A percentile compares a stretch with the other conserved stretches of the same genome.
Evolutionary conservation across 768 basidiomycete genomes (phyloP).

Genomic region (Coprinellus micaceus): DNA sequence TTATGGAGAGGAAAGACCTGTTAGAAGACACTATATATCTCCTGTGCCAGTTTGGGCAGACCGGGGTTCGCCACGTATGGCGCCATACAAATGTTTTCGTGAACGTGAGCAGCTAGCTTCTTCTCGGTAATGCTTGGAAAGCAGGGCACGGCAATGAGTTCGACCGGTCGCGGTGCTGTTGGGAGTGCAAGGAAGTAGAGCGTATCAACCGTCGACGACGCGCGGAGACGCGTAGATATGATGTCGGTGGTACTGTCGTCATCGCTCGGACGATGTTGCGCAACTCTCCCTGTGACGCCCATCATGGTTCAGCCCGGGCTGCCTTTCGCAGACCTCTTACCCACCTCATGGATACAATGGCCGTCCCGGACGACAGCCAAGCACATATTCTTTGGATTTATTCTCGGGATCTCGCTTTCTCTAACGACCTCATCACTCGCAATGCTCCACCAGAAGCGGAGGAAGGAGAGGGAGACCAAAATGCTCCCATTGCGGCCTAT

Average conservation of each 20-base stretch:
- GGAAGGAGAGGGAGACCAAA: slow-evolving; percentile 38
- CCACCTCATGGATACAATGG: slow-evolving; percentile 31
- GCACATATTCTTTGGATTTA: slow-evolving; percentile 42
- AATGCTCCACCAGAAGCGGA: slow-evolving; percentile 48
- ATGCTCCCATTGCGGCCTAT: slow-evolving; percentile 53
- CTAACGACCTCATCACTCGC: slow-evolving; percentile 65
- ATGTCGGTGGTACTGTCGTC: not conserved
- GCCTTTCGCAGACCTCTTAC: slow-evolving; percentile 14
- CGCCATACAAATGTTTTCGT: not conserved
- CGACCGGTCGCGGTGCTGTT: not conserved
- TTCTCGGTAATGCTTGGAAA: not conserved
- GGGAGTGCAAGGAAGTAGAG: not conserved
- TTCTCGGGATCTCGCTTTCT: slow-evolving; percentile 77
- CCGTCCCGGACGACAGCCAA: slow-evolving; percentile 33
- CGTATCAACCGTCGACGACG: not conserved
- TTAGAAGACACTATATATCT: not conserved
- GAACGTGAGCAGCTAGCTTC: not conserved
- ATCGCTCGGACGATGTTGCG: not conserved
- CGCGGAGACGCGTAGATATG: slow-evolving; percentile 6
- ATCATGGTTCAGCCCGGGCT: slow-evolving; percentile 22
- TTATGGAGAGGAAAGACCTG: not conserved
- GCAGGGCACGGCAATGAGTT: not conserved
- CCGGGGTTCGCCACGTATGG: not conserved
- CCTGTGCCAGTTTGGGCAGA: not conserved
- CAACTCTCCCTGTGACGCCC: slow-evolving; percentile 3